Evolutionary conservation across 306 rosid genomes (phyloP).

Genomic region (Begonia fuchsioides): DNA sequence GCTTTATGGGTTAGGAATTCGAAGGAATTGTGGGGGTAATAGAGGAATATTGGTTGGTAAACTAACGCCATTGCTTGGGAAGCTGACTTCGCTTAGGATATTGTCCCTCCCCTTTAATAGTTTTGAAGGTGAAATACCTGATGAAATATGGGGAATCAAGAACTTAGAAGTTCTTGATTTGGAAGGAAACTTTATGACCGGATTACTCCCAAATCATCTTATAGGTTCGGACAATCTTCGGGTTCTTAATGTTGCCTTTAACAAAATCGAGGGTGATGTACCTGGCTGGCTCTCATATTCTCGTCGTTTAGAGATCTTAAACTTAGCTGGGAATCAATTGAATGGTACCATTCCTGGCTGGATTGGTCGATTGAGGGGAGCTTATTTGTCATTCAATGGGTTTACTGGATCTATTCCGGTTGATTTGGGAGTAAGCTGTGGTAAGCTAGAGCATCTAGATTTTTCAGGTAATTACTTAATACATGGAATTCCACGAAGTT

Average conservation of each 20-base stretch:
- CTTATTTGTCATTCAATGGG: conserved; percentile 43
- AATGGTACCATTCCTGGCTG: conserved; percentile 67
- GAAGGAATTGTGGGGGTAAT: conserved; percentile 29
- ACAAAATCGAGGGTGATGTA: conserved; percentile 46
- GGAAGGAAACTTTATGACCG: conserved; percentile 52
- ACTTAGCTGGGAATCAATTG: conserved; percentile 52
- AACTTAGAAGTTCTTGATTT: conserved; percentile 79
- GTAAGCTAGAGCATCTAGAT: conserved; percentile 74
- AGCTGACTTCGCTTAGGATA: conserved; percentile 52
- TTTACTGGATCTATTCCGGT: conserved; percentile 41
- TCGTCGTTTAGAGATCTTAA: conserved; percentile 43
- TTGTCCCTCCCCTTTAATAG: conserved; percentile 61
- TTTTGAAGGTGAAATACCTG: conserved; percentile 50
- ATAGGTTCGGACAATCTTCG: conserved; percentile 27
- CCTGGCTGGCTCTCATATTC: conserved; percentile 28
- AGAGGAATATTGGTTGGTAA: conserved; percentile 44
- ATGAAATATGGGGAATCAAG: conserved; percentile 44
- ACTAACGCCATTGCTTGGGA: conserved; percentile 34
- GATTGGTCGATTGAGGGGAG: conserved; percentile 46
- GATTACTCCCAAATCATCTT: conserved; percentile 27
- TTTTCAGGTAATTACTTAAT: conserved; percentile 58
- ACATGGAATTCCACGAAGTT: conserved; percentile 35
- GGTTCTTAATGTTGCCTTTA: conserved; percentile 67
- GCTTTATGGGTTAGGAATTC: conserved; percentile 52
- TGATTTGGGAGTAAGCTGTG: conserved; percentile 58